Evolutionary conservation across 2,329 filamentous ascomycete genomes (phyloP).

Genomic region (Rutstroemia sp.): DNA sequence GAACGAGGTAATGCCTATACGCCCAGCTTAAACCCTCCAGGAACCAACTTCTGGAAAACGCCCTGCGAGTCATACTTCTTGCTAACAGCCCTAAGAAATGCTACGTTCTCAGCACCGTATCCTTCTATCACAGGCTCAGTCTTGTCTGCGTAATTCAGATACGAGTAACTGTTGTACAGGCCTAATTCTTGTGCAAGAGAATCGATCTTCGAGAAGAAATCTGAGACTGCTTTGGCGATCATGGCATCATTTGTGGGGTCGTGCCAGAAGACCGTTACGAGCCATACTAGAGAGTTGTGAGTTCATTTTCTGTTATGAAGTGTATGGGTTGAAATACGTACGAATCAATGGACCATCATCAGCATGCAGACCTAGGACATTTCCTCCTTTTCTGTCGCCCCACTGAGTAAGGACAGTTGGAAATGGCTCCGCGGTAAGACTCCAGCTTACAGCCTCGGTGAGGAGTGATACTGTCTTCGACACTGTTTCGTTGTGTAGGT

Average conservation of each 20-base stretch:
- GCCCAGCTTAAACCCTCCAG: slow-evolving; percentile 14
- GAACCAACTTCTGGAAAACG: slow-evolving; percentile 29
- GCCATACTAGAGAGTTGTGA: neutral
- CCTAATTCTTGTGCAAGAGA: neutral
- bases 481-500: neutral
- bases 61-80: slow-evolving; percentile 32
- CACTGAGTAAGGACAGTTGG: slow-evolving; percentile 8
- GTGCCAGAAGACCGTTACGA: neutral
- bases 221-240: neutral
- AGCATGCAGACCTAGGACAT: slow-evolving; percentile 6
- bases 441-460: neutral
- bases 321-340: neutral
- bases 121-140: slow-evolving; percentile 35
- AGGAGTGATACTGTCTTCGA: neutral
- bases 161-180: slow-evolving; percentile 19
- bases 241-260: neutral
- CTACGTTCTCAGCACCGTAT: slow-evolving; percentile 36
- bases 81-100: slow-evolving; percentile 26
- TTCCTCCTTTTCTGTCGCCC: slow-evolving; percentile 4
- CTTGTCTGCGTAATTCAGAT: slow-evolving; percentile 40
- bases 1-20: neutral
- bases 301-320: neutral
- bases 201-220: neutral
- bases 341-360: slow-evolving; percentile 4
- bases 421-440: slow-evolving; percentile 9